Conservation (phyloP, 805 yeast genomes). For the Wickerhamiella sorbophila region DNA sequence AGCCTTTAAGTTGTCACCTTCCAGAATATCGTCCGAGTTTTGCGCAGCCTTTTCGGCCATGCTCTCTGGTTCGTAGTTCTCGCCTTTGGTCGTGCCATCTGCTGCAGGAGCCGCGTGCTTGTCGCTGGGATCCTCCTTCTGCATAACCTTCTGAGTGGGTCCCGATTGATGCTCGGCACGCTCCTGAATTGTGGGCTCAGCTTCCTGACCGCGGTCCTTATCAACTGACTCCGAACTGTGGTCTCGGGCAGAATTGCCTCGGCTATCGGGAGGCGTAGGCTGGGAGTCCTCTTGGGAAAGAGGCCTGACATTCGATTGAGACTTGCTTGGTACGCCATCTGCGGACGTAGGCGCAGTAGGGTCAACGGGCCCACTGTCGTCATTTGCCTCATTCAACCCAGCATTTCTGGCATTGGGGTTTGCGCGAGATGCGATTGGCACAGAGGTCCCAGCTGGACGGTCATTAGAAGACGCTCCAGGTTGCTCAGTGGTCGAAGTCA, state of each 20-base stretch:
- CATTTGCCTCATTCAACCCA: constrained; percentile 7
- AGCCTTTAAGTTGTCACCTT: neutral
- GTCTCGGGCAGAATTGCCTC: neutral
- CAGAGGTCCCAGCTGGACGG: constrained; percentile 20
- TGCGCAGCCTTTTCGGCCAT: constrained; percentile 5
- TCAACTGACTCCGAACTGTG: neutral
- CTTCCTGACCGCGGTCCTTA: neutral
- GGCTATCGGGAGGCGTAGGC: neutral
- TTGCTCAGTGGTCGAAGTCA: constrained; percentile 18
- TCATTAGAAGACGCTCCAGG: constrained; percentile 19
- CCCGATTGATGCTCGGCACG: constrained; percentile 7
- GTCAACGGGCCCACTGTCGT: neutral
- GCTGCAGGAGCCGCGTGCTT: constrained; percentile 1
- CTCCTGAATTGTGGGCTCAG: constrained; percentile 6
- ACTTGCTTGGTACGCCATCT: neutral
- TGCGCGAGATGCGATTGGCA: constrained; percentile 21
- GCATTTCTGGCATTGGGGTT: constrained; percentile 18
- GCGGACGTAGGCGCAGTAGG: neutral
- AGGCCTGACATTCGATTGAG: neutral
- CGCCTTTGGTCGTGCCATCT: constrained; percentile 3
- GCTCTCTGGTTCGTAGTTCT: neutral
- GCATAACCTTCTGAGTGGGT: constrained; percentile 8
- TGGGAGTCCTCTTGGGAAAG: neutral
- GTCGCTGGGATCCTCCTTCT: neutral
- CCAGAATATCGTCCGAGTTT: constrained; percentile 10